Conservation (phyloP, 2,329 filamentous ascomycete genomes). For the Colletotrichum endophyticum region DNA sequence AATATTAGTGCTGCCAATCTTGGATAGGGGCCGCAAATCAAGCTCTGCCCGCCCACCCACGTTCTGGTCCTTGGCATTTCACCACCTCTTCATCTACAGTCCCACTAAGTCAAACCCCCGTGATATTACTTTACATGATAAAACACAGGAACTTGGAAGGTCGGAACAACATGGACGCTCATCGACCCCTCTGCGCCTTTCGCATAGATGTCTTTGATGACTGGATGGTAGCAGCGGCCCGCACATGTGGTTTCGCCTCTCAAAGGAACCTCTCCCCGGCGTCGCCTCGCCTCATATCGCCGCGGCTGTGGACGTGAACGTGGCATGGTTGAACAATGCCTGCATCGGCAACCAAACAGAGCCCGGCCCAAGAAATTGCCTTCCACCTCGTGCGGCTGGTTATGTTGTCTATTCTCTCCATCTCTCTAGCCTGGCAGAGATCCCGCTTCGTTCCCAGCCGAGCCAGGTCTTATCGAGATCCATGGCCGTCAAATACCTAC, state of each 20-base stretch:
- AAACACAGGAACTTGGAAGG: too few relatives aligned
- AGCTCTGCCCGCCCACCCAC: slow-evolving; percentile 16
- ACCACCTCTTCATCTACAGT: background rate
- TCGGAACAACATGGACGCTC: too few relatives aligned
- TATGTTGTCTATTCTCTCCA: too few relatives aligned
- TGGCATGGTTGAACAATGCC: background rate
- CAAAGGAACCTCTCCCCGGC: background rate
- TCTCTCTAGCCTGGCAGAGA: too few relatives aligned
- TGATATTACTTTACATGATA: too few relatives aligned
- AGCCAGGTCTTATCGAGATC: too few relatives aligned
- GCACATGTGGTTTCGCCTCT: background rate
- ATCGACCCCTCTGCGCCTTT: background rate
- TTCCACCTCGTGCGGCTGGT: background rate
- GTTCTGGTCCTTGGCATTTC: slow-evolving; percentile 19
- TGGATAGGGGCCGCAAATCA: slow-evolving; percentile 20
- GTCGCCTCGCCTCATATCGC: background rate
- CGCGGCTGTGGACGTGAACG: background rate
- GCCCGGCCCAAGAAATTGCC: too few relatives aligned
- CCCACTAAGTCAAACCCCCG: too few relatives aligned
- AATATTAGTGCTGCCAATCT: slow-evolving; percentile 21
- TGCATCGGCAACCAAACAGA: background rate
- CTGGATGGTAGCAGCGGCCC: background rate
- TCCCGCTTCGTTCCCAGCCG: too few relatives aligned
- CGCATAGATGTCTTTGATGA: background rate
- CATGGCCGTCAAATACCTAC: background rate